Conservation (phyloP, 1,284 basidiomycete species). For the Ceratobasidium sp. region DNA sequence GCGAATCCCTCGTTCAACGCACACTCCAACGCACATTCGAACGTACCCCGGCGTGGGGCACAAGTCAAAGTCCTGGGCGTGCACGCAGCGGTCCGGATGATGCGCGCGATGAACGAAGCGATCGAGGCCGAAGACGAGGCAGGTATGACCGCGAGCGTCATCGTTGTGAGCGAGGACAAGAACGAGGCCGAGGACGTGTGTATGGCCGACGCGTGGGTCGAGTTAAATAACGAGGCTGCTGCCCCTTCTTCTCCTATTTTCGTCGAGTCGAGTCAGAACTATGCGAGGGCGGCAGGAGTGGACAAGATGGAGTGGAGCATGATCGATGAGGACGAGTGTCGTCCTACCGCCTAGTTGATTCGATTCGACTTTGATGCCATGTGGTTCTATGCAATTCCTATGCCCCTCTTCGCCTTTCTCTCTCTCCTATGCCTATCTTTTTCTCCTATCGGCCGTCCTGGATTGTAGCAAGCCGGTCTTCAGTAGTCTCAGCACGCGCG, state of each 20-base stretch:
- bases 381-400: no score
- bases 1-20: slow-evolving; percentile 33
- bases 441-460: no score
- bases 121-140: slow-evolving; percentile 27
- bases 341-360: slow-evolving; percentile 1
- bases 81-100: no score
- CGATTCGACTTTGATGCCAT: no score
- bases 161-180: neutral
- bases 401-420: no score
- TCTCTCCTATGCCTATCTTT: no score
- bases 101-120: slow-evolving; percentile 18
- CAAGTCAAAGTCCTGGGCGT: slow-evolving; percentile 41
- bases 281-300: neutral
- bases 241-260: neutral
- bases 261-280: slow-evolving; percentile 9
- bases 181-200: slow-evolving; percentile 12
- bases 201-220: slow-evolving; percentile 37
- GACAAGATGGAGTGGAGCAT: slow-evolving; percentile 40
- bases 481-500: no score
- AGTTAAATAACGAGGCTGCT: slow-evolving; percentile 7
- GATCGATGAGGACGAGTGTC: no score
- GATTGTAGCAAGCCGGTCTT: no score
- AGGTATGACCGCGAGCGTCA: slow-evolving; percentile 9
- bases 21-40: slow-evolving; percentile 29
- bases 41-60: slow-evolving; percentile 28